These are phyloP conservation scores for Verticillium klebahnii DNA, from an alignment of 2,329 filamentous ascomycete species.

Conservation along the genomic window DNA sequence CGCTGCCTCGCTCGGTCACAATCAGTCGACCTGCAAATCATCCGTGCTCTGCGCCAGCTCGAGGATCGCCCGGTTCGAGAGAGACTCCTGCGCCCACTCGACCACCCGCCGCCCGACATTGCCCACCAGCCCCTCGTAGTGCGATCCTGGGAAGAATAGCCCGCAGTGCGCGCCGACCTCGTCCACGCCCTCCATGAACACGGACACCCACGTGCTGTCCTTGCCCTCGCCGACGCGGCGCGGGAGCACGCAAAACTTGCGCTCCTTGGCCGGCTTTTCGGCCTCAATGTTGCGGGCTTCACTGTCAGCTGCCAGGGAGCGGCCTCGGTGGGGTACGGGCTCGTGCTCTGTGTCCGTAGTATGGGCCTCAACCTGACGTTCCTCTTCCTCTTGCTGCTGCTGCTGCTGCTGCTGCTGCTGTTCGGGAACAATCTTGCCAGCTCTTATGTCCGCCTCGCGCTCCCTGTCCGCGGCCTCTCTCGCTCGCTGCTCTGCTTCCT, in stretches of 20 bases:
- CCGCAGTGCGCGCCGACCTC: conserved; percentile 83
- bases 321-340: conserved; percentile 4
- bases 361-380: neutral
- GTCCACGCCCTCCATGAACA: conserved; percentile 79
- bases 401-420: neutral
- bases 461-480: conserved; percentile 6
- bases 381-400: neutral
- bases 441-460: neutral
- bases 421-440: neutral
- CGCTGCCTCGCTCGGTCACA: neutral
- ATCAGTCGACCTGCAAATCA: neutral
- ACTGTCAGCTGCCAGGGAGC: conserved; percentile 1
- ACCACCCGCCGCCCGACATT: conserved; percentile 65
- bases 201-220: conserved; percentile 71
- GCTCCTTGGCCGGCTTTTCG: conserved; percentile 45
- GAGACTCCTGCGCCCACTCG: conserved; percentile 64
- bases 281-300: conserved; percentile 15
- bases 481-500: conserved; percentile 9
- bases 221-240: conserved; percentile 45
- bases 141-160: conserved; percentile 65
- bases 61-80: conserved; percentile 35
- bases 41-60: conserved; percentile 17
- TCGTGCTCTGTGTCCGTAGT: neutral
- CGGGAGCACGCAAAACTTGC: conserved; percentile 77
- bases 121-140: conserved; percentile 73